Conservation (phyloP, 2,329 filamentous ascomycete genomes). For the Blastomyces parvus region DNA sequence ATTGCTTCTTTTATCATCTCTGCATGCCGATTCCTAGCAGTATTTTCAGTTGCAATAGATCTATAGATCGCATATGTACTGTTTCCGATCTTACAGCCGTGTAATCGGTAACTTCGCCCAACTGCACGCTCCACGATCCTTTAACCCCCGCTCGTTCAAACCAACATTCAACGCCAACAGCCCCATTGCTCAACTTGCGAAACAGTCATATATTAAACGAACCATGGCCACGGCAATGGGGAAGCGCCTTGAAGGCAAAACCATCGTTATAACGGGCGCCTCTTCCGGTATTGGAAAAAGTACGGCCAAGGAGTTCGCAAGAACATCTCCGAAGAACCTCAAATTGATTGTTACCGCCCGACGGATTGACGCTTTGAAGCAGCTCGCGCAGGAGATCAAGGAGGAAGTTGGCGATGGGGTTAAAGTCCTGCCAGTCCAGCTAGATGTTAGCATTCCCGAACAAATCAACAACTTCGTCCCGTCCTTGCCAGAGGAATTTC, state of each 20-base stretch:
- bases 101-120: conserved; percentile 6
- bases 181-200: conserved; percentile 8
- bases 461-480: conserved; percentile 65
- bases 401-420: conserved; percentile 70
- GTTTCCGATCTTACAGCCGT: conserved; percentile 10
- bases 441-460: conserved; percentile 75
- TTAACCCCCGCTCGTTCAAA: background rate
- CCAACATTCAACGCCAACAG: background rate
- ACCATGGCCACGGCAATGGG: conserved; percentile 60
- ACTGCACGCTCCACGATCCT: background rate
- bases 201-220: conserved; percentile 25
- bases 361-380: conserved; percentile 64
- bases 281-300: conserved; percentile 77
- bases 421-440: conserved; percentile 68
- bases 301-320: conserved; percentile 80
- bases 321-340: conserved; percentile 67
- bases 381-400: conserved; percentile 66
- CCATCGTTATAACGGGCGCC: conserved; percentile 81
- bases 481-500: conserved; percentile 69
- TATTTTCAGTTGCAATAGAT: background rate
- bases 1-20: conserved; percentile 1
- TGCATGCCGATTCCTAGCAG: background rate
- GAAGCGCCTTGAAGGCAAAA: conserved; percentile 87
- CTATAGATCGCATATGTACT: conserved; percentile 9
- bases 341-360: conserved; percentile 85